A percentile compares a stretch with the other conserved stretches of the same genome.
Evolutionary conservation across 139 green algal genomes (phyloP).

Genomic region (Picocystis salinarum): DNA sequence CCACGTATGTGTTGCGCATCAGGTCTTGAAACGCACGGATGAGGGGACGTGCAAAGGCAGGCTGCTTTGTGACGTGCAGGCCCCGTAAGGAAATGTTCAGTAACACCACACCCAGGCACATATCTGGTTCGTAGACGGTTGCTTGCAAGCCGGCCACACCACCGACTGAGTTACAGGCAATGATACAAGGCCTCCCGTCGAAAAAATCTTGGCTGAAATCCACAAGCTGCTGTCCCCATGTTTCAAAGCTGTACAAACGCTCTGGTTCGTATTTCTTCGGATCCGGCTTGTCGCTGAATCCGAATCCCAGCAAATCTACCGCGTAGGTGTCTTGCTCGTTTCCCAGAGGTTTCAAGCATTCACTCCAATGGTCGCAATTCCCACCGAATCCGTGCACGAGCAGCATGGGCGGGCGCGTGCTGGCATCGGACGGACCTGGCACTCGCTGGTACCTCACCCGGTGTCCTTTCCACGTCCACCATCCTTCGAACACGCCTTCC

Average conservation of each 20-base stretch:
- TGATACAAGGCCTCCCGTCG: conserved; percentile 23
- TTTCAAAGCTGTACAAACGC: conserved; percentile 54
- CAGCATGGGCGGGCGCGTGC: conserved; percentile 21
- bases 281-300: conserved; percentile 54
- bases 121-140: conserved; percentile 24
- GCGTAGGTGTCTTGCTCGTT: conserved; percentile 34
- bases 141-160: conserved; percentile 33
- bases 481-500: too few species aligned
- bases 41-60: conserved; percentile 17
- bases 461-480: conserved; percentile 63
- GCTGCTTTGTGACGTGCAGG: conserved; percentile 45
- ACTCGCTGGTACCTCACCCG: conserved; percentile 61
- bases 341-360: conserved; percentile 58
- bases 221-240: conserved; percentile 46
- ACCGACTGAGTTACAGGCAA: conserved; percentile 79
- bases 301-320: conserved; percentile 83
- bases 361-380: conserved; percentile 52
- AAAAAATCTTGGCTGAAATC: conserved; percentile 54
- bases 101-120: conserved; percentile 48
- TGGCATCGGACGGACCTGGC: neutral
- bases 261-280: conserved; percentile 15
- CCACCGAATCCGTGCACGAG: conserved; percentile 84
- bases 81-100: conserved; percentile 63
- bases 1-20: conserved; percentile 45
- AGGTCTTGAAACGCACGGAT: conserved; percentile 41